phyloP scores from a whole-genome alignment of 2,329 filamentous ascomycete species.

The Sporothrix humicola region DNA sequence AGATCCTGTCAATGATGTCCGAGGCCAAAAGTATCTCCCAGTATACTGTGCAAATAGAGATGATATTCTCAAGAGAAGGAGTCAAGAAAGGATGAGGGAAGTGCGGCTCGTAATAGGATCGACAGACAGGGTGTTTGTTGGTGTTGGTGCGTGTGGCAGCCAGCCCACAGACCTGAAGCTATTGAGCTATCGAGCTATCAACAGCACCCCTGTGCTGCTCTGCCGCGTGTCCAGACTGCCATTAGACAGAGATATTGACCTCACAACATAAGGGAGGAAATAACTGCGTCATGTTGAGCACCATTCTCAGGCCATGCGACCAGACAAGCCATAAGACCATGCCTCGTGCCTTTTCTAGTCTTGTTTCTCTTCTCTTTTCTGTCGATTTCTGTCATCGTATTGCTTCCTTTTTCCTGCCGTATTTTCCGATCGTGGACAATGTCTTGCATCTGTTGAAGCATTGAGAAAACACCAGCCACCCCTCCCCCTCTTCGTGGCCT shows the following conservation, averaged over 20 bases:
- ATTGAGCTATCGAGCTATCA: background rate
- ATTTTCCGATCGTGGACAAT: background rate
- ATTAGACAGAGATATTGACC: too few relatives aligned
- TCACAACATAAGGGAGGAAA: background rate
- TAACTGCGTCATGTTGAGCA: slow-evolving; percentile 2
- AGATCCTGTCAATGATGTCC: background rate
- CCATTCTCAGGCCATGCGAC: background rate
- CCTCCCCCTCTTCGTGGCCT: background rate
- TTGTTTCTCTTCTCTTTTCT: background rate
- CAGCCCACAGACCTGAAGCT: background rate
- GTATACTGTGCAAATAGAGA: background rate
- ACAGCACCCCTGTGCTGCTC: slow-evolving; percentile 7
- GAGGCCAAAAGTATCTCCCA: background rate
- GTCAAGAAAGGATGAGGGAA: background rate
- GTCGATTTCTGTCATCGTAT: too few relatives aligned
- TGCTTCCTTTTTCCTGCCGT: background rate
- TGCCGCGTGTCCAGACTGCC: slow-evolving; percentile 4
- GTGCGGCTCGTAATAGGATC: slow-evolving; percentile 10
- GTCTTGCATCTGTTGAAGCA: background rate
- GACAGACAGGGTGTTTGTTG: background rate
- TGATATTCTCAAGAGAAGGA: background rate
- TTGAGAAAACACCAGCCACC: background rate
- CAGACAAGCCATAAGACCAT: background rate
- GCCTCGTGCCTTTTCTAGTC: background rate
- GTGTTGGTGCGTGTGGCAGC: background rate